Conservation (phyloP, 2,329 filamentous ascomycete species). For the Pyricularia sp. region DNA sequence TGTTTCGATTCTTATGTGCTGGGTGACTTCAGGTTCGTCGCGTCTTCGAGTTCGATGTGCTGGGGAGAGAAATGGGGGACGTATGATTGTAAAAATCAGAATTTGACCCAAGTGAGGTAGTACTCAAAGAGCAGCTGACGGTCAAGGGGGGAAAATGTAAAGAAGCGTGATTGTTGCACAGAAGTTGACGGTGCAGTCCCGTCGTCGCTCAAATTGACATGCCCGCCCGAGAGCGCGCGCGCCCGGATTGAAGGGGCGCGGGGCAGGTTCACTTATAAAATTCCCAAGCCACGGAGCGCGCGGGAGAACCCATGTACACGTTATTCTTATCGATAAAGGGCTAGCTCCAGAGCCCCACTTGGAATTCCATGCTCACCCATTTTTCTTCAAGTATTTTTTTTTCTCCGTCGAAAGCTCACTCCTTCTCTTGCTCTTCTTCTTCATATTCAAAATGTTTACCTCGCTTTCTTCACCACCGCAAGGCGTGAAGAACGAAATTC, state of each 20-base stretch:
- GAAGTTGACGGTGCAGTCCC: not conserved
- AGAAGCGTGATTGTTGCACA: not conserved
- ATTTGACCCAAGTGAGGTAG: not conserved
- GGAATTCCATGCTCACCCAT: not conserved
- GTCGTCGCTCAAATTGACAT: not conserved
- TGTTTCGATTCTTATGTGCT: not conserved
- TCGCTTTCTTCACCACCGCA: not conserved
- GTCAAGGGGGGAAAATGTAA: not conserved
- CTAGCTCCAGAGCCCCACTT: not conserved
- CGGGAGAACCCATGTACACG: not conserved
- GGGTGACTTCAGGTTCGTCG: not conserved
- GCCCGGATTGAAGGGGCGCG: not conserved
- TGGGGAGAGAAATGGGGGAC: not conserved
- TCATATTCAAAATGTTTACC: not conserved
- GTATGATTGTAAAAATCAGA: not conserved
- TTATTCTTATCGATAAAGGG: not conserved
- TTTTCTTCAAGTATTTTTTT: slow-evolving; percentile 1
- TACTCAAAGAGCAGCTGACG: not conserved
- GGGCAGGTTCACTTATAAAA: slow-evolving; percentile 1
- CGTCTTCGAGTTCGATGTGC: not conserved
- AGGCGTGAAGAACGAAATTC: not conserved
- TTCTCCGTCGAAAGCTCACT: not conserved
- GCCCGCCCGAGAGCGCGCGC: not conserved
- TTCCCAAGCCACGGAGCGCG: not conserved
- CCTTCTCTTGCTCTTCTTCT: not conserved